Evolutionary conservation across 441 rosid species (phyloP).

Genomic region (Syzygium syzygioides): DNA sequence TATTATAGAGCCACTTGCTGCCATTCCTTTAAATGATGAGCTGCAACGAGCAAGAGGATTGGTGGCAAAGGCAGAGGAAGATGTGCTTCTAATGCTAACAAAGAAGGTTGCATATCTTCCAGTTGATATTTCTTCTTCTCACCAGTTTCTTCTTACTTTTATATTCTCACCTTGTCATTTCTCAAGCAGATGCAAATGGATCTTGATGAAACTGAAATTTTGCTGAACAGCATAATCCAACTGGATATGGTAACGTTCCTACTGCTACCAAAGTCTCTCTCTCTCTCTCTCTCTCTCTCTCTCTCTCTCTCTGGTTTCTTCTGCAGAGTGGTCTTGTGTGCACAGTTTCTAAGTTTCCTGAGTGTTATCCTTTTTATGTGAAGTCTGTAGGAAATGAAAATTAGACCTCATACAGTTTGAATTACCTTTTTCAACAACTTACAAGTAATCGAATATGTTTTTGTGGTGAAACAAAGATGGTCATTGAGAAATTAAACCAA

Average conservation of each 20-base stretch:
- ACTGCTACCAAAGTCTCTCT: neutral
- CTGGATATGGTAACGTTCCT: constrained; percentile 61
- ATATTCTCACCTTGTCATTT: constrained; percentile 18
- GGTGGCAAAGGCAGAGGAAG: constrained; percentile 77
- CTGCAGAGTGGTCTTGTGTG: neutral
- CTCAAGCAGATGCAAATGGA: constrained; percentile 59
- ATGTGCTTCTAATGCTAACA: constrained; percentile 64
- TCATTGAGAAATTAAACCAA: neutral
- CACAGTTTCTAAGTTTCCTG: neutral
- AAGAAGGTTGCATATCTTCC: constrained; percentile 51
- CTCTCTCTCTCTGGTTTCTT: neutral
- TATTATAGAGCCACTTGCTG: constrained; percentile 71
- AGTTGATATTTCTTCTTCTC: constrained; percentile 7
- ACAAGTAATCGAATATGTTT: neutral
- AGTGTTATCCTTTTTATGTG: neutral
- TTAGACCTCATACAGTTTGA: neutral
- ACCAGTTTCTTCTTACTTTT: constrained; percentile 5
- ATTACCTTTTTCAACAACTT: neutral
- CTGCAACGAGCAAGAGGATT: constrained; percentile 67
- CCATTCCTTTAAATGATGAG: constrained; percentile 82
- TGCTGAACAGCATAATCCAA: constrained; percentile 40
- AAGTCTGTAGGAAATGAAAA: neutral
- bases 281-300: neutral
- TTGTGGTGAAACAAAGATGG: neutral
- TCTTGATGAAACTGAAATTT: constrained; percentile 51